Base-by-base conservation (phyloP, 768 basidiomycete genomes). In the Crepidotus variabilis region DNA sequence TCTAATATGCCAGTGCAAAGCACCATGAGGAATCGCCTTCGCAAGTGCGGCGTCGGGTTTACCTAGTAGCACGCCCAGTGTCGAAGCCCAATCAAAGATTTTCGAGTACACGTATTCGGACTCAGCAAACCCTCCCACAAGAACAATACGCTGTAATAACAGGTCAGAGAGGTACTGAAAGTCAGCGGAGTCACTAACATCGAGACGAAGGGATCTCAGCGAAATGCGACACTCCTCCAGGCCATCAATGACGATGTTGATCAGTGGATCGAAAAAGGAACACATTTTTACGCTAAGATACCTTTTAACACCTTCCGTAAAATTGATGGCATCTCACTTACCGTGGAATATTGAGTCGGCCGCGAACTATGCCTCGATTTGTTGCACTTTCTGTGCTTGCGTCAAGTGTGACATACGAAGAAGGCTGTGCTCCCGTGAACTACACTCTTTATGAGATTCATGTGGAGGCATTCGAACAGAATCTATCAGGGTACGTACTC, bases 11-110 rank as follows among this genome's bases (percentile, higher is more conserved):
- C 70, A 71, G 7, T 63, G 58, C 5, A 71, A 49, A 6, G 69
- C 69, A 2, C 70, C 70, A 47, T 69, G 67, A 2, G 70, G 60
- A 6, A 71, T 64, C 0, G 66, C 70, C 36, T 71, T 71, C 20
- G 62, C 58, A 3, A 63, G 60, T 1, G 59, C 61, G 0, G 62
- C 70, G 46, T 66, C 67, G 3, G 67, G 69, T 32, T 62, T 60
- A 9, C 28, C 50, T 3, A 60, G 20, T 2, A 52, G 33, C 16
- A 71, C 61, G 2, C 59, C 58, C 9, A 49, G 36, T 6, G 60
- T 53, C n/a, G 59, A 47, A 23, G 59, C 63, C 65, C 67, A 67
- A 22, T 55, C 55, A 21, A 53, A 49, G 2, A 71, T 57, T 43
- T 66, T 56, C 6, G 64, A 61, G 46, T 58, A 68, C 2, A 71